These are phyloP conservation scores for Neofusicoccum sp. DNA, from an alignment of 2,329 filamentous ascomycete genomes.

Conservation along the genomic window DNA sequence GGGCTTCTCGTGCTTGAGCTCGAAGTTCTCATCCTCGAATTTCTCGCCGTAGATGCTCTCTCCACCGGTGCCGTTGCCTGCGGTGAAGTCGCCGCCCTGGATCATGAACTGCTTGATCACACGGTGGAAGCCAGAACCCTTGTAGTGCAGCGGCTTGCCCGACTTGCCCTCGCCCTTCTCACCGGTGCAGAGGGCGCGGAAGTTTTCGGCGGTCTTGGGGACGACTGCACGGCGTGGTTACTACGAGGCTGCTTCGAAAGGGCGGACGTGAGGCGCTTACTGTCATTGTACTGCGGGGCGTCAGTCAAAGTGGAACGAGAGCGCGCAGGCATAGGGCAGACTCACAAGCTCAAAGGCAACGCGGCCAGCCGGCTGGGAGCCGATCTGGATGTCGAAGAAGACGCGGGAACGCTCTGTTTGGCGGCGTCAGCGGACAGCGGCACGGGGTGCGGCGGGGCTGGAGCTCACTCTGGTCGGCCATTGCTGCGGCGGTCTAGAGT, in stretches of 20 bases:
- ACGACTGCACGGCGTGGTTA: constrained; percentile 55
- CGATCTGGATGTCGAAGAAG: constrained; percentile 91
- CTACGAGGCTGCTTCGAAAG: constrained; percentile 16
- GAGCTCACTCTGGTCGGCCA: constrained; percentile 15
- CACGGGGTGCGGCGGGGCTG: background rate
- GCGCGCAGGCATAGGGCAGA: constrained; percentile 19
- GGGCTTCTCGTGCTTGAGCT: constrained; percentile 84
- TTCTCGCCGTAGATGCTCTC: constrained; percentile 98
- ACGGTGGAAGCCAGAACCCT: constrained; percentile 87
- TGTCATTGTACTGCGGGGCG: constrained; percentile 43
- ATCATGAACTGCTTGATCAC: constrained; percentile 99
- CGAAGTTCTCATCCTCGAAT: constrained; percentile 96
- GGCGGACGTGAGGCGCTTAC: constrained; percentile 24
- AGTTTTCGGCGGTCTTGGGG: constrained; percentile 95
- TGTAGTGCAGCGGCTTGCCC: constrained; percentile 88
- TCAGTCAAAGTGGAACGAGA: background rate
- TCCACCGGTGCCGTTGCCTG: constrained; percentile 89
- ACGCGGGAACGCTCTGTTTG: constrained; percentile 67
- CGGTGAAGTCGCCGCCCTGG: constrained; percentile 95
- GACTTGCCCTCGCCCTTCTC: constrained; percentile 83
- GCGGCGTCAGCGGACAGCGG: background rate
- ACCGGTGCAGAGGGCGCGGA: constrained; percentile 88
- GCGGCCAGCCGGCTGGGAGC: constrained; percentile 69
- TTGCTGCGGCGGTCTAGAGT: background rate
- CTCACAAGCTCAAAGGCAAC: constrained; percentile 80